Evolutionary conservation across 768 basidiomycete genomes (phyloP).

Genomic region (Panus rudis): DNA sequence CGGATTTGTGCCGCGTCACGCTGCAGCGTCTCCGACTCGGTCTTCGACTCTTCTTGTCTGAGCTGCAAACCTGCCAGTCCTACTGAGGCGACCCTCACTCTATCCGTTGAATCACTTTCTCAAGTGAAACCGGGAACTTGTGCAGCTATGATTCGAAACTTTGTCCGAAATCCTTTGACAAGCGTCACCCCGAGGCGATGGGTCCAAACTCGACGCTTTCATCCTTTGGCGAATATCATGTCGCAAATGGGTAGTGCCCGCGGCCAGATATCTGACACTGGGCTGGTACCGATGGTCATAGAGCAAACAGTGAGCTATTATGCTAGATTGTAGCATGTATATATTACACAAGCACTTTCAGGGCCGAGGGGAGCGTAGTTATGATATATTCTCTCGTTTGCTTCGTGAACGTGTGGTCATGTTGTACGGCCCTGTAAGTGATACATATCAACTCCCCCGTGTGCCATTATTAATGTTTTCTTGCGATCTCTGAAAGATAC

Average conservation of each 20-base stretch:
- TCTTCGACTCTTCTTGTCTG: neutral
- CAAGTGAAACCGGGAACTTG: slow-evolving; percentile 1
- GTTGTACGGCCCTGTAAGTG: slow-evolving; percentile 82
- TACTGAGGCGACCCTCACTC: neutral
- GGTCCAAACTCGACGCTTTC: too few relatives aligned
- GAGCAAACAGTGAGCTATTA: slow-evolving; percentile 82
- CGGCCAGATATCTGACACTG: slow-evolving; percentile 32
- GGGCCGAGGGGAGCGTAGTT: slow-evolving; percentile 84
- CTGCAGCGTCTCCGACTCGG: neutral
- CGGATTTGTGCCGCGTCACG: slow-evolving; percentile 7
- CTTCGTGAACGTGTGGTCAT: slow-evolving; percentile 93
- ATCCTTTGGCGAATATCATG: slow-evolving; percentile 45
- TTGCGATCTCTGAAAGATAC: slow-evolving; percentile 52
- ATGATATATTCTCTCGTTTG: slow-evolving; percentile 94
- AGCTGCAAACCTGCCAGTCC: neutral
- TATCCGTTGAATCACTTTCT: neutral
- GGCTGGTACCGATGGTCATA: slow-evolving; percentile 86
- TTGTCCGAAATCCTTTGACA: too few relatives aligned
- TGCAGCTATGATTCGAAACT: too few relatives aligned
- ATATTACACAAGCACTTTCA: slow-evolving; percentile 21
- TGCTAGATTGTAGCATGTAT: too few relatives aligned
- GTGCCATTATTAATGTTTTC: neutral
- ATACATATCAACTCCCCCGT: neutral
- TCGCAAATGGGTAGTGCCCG: too few relatives aligned
- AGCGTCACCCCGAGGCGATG: too few relatives aligned